Base-by-base conservation (phyloP, 1,139 yeast species). In the Komagataea norvegica region DNA sequence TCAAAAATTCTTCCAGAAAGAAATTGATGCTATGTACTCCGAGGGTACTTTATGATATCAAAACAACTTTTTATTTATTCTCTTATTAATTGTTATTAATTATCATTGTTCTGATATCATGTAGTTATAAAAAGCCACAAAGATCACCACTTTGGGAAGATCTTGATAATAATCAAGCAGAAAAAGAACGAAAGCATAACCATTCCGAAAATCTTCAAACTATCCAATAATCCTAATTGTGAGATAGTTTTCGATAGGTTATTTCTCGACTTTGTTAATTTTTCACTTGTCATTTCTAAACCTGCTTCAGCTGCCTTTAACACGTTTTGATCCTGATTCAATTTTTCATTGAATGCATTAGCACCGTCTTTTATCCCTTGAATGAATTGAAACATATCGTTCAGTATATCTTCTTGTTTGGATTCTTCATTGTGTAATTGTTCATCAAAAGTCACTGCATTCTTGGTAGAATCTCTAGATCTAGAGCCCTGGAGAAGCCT, bases 301-400 rank as follows among this genome's bases (percentile, higher is more conserved):
- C 68, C 68, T 14, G 59, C 54, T 40, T 63, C 67, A 1, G 69
- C 67, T 4, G 68, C 68, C 17, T 58, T 56, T 9, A 65, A 32
- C 1, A 62, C 59, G 32, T 58, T 61, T 28, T 57, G 48, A 38
- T 63, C 68, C 34, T 62, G 60, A 15, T 58, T 56, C 24, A 65
- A 43, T 17, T 64, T 65, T 29, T 52, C 54, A 40, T 62, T 63
- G 40, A 65, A 65, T 4, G 64, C 66, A 26, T 56, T 51, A 1
- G 69, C 67, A 26, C 66, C 67, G 21, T 57, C 58, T 43, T 52
- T 63, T 31, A 65, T 47, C 13, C 60, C 58, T 6, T 53, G 48
- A 1, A 62, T 59, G 14, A 62, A 53, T 27, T 57, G 61, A 2
- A 58, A 49, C 64, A 65, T 62, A 41, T 62, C 65, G 21, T 59